Percentiles rank a stretch among this genome's conserved stretches.
These are phyloP conservation scores for Tilletia caries DNA, from an alignment of 1,284 basidiomycete species.

Conservation along the genomic window DNA sequence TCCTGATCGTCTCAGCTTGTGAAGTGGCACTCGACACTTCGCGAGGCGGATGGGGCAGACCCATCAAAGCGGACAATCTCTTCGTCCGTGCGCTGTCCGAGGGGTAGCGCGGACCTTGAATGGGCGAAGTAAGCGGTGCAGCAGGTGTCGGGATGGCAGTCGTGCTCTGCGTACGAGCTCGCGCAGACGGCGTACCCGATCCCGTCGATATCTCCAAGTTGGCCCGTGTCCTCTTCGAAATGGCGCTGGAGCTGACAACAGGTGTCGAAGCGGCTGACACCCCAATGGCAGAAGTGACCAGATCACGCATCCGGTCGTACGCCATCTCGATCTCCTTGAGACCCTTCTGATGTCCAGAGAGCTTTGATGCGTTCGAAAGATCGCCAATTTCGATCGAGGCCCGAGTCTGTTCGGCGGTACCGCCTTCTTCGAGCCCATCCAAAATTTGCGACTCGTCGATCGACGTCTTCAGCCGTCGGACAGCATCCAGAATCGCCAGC, in stretches of 20 bases:
- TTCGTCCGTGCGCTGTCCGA: neutral
- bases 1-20: neutral
- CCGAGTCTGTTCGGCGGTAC: slow-evolving; percentile 22
- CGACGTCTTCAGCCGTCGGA: slow-evolving; percentile 28
- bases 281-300: slow-evolving; percentile 18
- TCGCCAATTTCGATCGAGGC: slow-evolving; percentile 14
- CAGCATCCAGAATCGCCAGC: slow-evolving; percentile 33
- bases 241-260: neutral
- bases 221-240: neutral
- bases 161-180: neutral
- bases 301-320: slow-evolving; percentile 18
- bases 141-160: neutral
- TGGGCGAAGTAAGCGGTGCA: neutral
- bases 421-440: slow-evolving; percentile 21
- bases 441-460: slow-evolving; percentile 21
- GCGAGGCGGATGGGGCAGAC: neutral
- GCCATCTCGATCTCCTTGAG: slow-evolving; percentile 20
- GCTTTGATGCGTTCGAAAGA: neutral
- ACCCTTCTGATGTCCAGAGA: slow-evolving; percentile 18
- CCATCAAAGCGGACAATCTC: neutral
- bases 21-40: neutral
- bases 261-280: slow-evolving; percentile 9
- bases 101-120: neutral
- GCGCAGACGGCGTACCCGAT: neutral
- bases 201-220: neutral